phyloP scores from a whole-genome alignment of 2,329 filamentous ascomycete genomes.

The Fusarium neocosmosporiellum region DNA sequence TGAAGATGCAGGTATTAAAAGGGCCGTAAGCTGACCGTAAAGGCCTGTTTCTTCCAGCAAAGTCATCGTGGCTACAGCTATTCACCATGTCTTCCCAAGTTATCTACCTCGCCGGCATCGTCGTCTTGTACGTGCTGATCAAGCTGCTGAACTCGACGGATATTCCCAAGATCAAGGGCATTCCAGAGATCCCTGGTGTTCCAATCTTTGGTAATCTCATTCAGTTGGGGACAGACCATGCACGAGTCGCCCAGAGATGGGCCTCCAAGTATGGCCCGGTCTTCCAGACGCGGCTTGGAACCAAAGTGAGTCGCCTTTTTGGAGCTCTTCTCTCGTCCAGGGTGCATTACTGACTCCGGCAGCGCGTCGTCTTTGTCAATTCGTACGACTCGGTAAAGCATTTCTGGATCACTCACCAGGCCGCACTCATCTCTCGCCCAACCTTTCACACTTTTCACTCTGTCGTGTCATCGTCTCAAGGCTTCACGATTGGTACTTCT shows the following conservation, averaged over 20 bases:
- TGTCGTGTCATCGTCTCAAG: conserved; percentile 80
- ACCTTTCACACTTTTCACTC: conserved; percentile 85
- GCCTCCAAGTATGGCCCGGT: conserved; percentile 71
- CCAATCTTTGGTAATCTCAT: conserved; percentile 73
- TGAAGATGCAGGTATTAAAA: neutral
- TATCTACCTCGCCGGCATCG: conserved; percentile 10
- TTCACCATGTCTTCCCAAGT: conserved; percentile 27
- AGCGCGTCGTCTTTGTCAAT: conserved; percentile 81
- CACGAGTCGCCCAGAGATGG: conserved; percentile 65
- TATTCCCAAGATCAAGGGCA: conserved; percentile 68
- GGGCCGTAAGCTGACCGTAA: neutral
- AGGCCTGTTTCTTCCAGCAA: neutral
- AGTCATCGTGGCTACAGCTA: neutral
- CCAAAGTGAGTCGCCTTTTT: conserved; percentile 60
- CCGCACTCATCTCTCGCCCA: conserved; percentile 80
- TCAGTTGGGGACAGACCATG: conserved; percentile 68
- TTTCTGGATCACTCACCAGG: conserved; percentile 84
- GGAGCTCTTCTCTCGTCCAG: neutral
- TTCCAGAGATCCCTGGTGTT: conserved; percentile 71
- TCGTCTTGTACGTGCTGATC: conserved; percentile 24
- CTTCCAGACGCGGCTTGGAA: conserved; percentile 76
- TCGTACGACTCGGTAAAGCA: conserved; percentile 79
- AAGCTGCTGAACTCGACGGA: conserved; percentile 61
- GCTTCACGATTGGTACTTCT: conserved; percentile 85
- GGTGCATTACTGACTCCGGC: conserved; percentile 23